These are phyloP conservation scores for Euclidium syriacum DNA, from an alignment of 345 rosid genomes.

Conservation along the genomic window DNA sequence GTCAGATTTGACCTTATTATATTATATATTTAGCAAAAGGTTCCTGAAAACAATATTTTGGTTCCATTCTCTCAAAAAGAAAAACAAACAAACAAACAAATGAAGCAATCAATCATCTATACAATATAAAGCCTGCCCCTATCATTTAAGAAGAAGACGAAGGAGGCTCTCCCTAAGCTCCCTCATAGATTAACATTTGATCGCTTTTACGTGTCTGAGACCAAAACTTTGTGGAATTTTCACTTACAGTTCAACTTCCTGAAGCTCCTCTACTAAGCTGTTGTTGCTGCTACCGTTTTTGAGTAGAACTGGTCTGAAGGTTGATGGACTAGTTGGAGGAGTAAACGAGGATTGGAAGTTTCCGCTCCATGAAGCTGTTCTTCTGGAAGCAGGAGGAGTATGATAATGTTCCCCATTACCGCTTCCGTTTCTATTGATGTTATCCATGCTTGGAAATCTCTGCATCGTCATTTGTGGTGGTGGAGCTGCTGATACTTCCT, in stretches of 20 bases:
- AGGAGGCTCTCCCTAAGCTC: conserved; percentile 5
- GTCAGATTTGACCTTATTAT: conserved; percentile 23
- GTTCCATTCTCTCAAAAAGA: conserved; percentile 23
- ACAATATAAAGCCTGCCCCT: conserved; percentile 10
- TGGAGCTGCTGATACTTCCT: conserved; percentile 17
- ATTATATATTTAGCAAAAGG: conserved; percentile 13
- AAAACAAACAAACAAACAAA: too few relatives aligned
- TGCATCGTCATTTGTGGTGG: conserved; percentile 37
- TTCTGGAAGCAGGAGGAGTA: conserved; percentile 39
- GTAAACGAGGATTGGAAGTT: conserved; percentile 36
- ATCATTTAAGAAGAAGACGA: conserved; percentile 6
- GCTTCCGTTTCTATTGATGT: conserved; percentile 35
- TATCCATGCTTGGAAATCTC: conserved; percentile 67
- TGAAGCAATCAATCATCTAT: conserved; percentile 23
- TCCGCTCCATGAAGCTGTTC: conserved; percentile 85
- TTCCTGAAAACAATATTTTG: conserved; percentile 13
- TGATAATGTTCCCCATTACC: neutral
- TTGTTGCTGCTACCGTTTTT: conserved; percentile 40
- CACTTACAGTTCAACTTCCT: conserved; percentile 34
- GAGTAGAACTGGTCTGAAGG: conserved; percentile 22
- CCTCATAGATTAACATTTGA: conserved; percentile 7
- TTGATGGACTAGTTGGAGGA: conserved; percentile 18
- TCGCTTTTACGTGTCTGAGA: conserved; percentile 3
- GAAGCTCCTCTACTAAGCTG: conserved; percentile 70
- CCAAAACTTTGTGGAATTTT: neutral